Base-by-base conservation (phyloP, 257 asterid genomes). In the Ligustrum vulgare region DNA sequence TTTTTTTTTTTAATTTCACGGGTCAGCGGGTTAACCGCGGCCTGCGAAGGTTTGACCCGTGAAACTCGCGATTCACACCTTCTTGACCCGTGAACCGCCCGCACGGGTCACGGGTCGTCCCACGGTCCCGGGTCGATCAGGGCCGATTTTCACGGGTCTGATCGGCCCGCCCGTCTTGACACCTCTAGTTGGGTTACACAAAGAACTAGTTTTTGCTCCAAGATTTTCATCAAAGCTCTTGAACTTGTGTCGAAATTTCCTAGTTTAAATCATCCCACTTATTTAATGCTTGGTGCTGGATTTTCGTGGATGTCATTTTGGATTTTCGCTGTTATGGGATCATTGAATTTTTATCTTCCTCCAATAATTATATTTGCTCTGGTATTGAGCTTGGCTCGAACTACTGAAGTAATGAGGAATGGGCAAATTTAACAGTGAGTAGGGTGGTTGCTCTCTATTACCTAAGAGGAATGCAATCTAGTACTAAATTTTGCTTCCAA, bases 351-450 rank as follows among this genome's bases (percentile, higher is more conserved):
- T 82, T 86, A 83, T 28, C 76, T 84, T 22, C 90, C 95, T 10
- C 91, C 98, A 0, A 43, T 94, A 89, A 60, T 89, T 34, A 92
- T 94, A 51, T 60, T 88, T 2, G 89, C 32, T 3, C 67, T 94
- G 84, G 84, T 88, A 8, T 34, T 92, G 82, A 94, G 98, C 83
- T 81, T 94, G 72, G 85, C 84, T 78, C 92, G 99, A 98, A 82
- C 86, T 25, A 84, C 97, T 18, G 99, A 94, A 75, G 99, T 94
- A 33, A 92, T 94, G 99, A 88, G 99, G 87, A 94, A 94, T 77
- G 98, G 64, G 96, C 96, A 71, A 94, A 89, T 81, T 65, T 94
- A 22, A 87, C 98, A 0, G 93, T 92, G 7, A 87, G 99, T 77
- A 80, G 98, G 67, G 97, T 86, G 79, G 82, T 94, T 67, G 92